Base-by-base conservation (phyloP, 2,329 filamentous ascomycete species). In the Raffaelea arxii region DNA sequence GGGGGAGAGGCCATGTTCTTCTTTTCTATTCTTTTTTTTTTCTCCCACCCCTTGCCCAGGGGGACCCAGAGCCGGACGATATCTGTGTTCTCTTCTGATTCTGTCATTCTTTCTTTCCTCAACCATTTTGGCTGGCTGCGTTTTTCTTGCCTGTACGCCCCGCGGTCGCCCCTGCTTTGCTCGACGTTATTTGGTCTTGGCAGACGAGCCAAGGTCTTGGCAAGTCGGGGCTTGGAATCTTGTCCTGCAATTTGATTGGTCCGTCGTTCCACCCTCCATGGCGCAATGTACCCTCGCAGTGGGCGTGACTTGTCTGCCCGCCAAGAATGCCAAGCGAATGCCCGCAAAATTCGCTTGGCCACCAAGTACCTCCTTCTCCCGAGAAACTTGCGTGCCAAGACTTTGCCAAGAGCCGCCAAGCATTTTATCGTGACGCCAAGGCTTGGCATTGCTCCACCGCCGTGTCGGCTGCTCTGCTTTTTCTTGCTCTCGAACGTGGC, bases 341-440 rank as follows among this genome's bases (percentile, higher is more conserved):
- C n/a, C n/a, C n/a, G n/a, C n/a, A n/a, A n/a, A n/a, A n/a, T n/a
- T n/a, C n/a, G n/a, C n/a, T n/a, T n/a, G n/a, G n/a, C n/a, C n/a
- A 1, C 2, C 1, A 46, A 18, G 46, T 51, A 40, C 3, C 19
- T 16, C 32, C n/a, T n/a, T 18, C 19, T 24, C 22, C 23, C 11
- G 9, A 23, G 14, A n/a, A 25, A 47, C 45, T 47, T 11, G 1
- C 10, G 4, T 40, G 57, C 58, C 58, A 59, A 58, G 54, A 43
- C 2, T 16, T 16, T 39, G 53, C 58, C 58, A 59, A 62, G 59
- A 37, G 50, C 46, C 39, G 58, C 55, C 51, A 57, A 58, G 59
- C 46, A 25, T 46, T 23, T 36, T 32, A 19, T 44, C 38, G 25
- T 48, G 19, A 23, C 19, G 41, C n/a, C n/a, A 49, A 44, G 46